Evolutionary conservation across 805 yeast species (phyloP), one percentile per base, ranked within the genome.

Genomic region (Cyberlindnera euphorbiae): DNA sequence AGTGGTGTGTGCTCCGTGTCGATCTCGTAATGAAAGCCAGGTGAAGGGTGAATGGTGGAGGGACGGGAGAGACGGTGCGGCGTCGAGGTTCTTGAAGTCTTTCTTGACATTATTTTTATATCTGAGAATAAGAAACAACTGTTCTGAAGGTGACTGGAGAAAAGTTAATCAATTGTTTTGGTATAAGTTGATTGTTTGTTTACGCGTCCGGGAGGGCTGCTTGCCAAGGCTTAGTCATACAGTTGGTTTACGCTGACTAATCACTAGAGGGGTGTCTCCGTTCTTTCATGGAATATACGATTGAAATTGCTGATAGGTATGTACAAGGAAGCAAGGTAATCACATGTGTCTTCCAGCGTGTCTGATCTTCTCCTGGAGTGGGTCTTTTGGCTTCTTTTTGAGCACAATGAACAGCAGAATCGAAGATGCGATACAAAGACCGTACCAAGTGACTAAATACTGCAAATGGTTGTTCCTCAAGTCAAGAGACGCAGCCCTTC

Each of bases 391-490:
- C 35, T 47, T 55, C 52, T 73, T 75, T 43, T 61, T 67, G 39
- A 79, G 47, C 14, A 79, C 73, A 21, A 73, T 54, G 18, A 69
- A 47, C 23, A 93, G 68, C 60, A 87, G 73, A 23, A 82, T 75
- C 1, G 88, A 50, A 25, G 95, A 82, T 26, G 85, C 73, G 27
- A 83, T 50, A 2, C 88, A 77, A 28, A 90, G 71, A 0, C 96
- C 95, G 58, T 85, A 90, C 98, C 98, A 93, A 0, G 98, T 93
- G 15, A 87, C 77, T 53, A 93, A 64, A 58, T 93, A 93, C 58
- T 90, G 96, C 58, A 89, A 62, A 56, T 93, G 98, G 55, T 88
- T 87, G 58, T 93, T 93, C 42, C 82, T 78, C 55, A 86, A 72
- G 47, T 80, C 89, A 23, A 90, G 75, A 49, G 76, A 77, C n/a